phyloP scores from a whole-genome alignment of 805 yeast genomes.

The Pichia cephalocereana region DNA sequence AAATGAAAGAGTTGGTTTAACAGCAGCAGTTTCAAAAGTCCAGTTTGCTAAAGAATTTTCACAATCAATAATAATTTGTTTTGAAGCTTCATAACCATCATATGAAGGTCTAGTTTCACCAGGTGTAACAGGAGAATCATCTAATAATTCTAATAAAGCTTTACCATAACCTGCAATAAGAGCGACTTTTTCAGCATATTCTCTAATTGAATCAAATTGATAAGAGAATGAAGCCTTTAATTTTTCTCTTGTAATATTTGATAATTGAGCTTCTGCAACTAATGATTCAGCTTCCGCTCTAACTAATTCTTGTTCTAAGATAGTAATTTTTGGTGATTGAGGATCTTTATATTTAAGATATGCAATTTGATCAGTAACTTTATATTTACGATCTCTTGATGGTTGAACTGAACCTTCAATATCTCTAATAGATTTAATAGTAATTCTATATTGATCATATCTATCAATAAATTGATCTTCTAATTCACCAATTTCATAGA shows the following conservation, averaged over 20 bases:
- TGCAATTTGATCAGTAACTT: conserved; percentile 79
- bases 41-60: conserved; percentile 76
- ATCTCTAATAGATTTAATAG: conserved; percentile 72
- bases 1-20: conserved; percentile 71
- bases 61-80: conserved; percentile 79
- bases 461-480: conserved; percentile 83
- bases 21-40: conserved; percentile 78
- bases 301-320: conserved; percentile 81
- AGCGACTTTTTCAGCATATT: conserved; percentile 78
- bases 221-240: conserved; percentile 76
- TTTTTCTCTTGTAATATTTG: conserved; percentile 81
- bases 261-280: conserved; percentile 87
- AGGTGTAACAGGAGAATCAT: conserved; percentile 80
- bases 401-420: conserved; percentile 86
- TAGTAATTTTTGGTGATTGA: conserved; percentile 69
- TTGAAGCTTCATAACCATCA: conserved; percentile 83
- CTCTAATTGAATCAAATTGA: conserved; percentile 79
- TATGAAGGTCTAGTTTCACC: conserved; percentile 89
- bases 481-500: conserved; percentile 76
- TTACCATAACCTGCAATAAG: conserved; percentile 86
- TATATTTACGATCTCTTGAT: conserved; percentile 76
- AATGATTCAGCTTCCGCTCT: conserved; percentile 88
- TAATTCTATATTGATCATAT: conserved; percentile 78
- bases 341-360: conserved; percentile 80
- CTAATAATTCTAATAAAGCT: conserved; percentile 73